Conservation (phyloP, 2,329 filamentous ascomycete species). For the Trichophyton equinum region DNA sequence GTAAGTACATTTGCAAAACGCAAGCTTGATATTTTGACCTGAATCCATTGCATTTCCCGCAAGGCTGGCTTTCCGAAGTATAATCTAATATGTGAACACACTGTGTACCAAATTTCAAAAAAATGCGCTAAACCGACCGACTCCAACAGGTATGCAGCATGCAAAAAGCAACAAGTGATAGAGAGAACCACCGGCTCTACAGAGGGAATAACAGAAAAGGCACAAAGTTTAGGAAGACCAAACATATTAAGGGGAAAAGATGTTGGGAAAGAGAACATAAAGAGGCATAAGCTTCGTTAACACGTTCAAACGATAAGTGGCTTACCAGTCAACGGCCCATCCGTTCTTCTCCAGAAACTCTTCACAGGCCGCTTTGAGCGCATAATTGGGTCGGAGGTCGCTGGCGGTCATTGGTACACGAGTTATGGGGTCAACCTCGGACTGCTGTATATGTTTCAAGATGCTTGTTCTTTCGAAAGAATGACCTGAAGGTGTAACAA, state of each 20-base stretch:
- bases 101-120: background rate
- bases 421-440: constrained; percentile 69
- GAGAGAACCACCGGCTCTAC: background rate
- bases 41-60: no score
- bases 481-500: constrained; percentile 59
- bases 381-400: constrained; percentile 72
- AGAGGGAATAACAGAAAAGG: background rate
- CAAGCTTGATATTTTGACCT: no score
- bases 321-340: constrained; percentile 81
- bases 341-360: constrained; percentile 79
- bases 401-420: constrained; percentile 55
- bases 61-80: background rate
- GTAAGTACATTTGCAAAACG: no score
- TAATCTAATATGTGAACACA: background rate
- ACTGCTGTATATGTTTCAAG: constrained; percentile 68
- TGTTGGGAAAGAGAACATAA: background rate
- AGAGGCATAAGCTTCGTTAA: background rate
- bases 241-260: background rate
- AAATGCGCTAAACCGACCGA: background rate
- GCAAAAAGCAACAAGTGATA: background rate
- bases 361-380: constrained; percentile 66
- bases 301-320: background rate
- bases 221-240: background rate
- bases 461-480: constrained; percentile 82
- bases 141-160: background rate